Evolutionary conservation across 164 flowering plant genomes (phyloP).

Genomic region (Platanus orientalis): DNA sequence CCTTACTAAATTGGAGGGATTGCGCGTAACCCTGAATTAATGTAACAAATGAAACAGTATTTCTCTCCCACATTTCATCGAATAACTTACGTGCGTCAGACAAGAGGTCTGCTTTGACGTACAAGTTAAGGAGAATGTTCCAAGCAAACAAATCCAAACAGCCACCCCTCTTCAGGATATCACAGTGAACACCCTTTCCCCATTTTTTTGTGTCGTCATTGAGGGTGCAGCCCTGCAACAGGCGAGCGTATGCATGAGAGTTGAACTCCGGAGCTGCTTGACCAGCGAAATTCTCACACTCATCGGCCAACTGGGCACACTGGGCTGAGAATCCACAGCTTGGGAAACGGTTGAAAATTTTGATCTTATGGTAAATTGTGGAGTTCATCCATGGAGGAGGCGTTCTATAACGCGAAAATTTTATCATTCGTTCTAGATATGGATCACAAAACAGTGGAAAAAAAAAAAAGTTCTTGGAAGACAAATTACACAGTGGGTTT

Average conservation of each 20-base stretch:
- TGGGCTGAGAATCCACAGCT: slow-evolving; percentile 24
- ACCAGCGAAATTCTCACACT: not conserved
- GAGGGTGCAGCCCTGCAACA: slow-evolving; percentile 28
- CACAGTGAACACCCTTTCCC: slow-evolving; percentile 55
- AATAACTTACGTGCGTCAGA: slow-evolving; percentile 51
- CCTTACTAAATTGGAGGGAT: slow-evolving; percentile 27
- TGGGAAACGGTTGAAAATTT: not conserved
- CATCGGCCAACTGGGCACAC: slow-evolving; percentile 14
- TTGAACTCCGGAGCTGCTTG: slow-evolving; percentile 10
- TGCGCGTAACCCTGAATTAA: slow-evolving; percentile 53
- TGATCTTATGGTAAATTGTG: not conserved
- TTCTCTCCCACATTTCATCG: slow-evolving; percentile 68
- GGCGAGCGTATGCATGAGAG: slow-evolving; percentile 16
- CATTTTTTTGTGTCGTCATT: slow-evolving; percentile 15
- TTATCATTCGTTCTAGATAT: slow-evolving; percentile 22
- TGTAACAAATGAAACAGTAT: slow-evolving; percentile 69
- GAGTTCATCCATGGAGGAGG: not conserved
- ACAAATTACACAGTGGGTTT: too few relatives aligned
- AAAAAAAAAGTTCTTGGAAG: too few relatives aligned
- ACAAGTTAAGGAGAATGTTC: slow-evolving; percentile 60
- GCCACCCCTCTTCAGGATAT: slow-evolving; percentile 51
- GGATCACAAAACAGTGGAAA: too few relatives aligned
- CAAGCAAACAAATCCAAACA: slow-evolving; percentile 64
- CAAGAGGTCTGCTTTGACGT: slow-evolving; percentile 37
- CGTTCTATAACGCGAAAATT: slow-evolving; percentile 9